A percentile compares a stretch with the other conserved stretches of the same genome.
Conservation (phyloP, 2,329 filamentous ascomycete genomes). For the Metarhizium humberi region DNA sequence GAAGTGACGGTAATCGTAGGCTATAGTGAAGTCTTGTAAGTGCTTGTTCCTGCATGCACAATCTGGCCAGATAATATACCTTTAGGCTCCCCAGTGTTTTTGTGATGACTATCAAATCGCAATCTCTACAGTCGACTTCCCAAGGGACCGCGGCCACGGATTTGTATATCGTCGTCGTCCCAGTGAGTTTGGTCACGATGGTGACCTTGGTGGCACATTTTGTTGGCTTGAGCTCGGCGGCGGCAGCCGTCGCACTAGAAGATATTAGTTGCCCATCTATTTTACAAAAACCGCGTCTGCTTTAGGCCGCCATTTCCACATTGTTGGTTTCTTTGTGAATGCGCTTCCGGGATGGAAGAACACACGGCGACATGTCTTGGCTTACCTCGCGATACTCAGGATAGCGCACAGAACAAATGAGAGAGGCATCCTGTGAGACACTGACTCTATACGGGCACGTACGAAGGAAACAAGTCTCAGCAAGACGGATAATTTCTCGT, state of each 20-base stretch:
- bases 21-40: background rate
- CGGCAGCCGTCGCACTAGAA: no score
- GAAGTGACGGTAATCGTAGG: background rate
- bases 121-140: background rate
- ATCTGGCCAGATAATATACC: background rate
- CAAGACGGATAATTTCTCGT: no score
- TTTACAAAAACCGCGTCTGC: no score
- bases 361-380: no score
- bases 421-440: background rate
- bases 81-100: background rate
- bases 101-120: background rate
- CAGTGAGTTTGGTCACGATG: background rate
- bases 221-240: background rate
- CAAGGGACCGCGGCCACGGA: background rate
- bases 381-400: background rate
- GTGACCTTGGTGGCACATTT: background rate
- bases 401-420: background rate
- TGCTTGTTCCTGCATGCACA: background rate
- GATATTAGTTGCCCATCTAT: no score
- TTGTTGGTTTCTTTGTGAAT: no score
- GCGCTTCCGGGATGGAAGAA: no score
- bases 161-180: background rate
- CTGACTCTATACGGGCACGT: no score
- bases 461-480: no score
- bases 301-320: no score